phyloP scores from a whole-genome alignment of 331 rosid genomes.

The Rhamnella rubrinervis region DNA sequence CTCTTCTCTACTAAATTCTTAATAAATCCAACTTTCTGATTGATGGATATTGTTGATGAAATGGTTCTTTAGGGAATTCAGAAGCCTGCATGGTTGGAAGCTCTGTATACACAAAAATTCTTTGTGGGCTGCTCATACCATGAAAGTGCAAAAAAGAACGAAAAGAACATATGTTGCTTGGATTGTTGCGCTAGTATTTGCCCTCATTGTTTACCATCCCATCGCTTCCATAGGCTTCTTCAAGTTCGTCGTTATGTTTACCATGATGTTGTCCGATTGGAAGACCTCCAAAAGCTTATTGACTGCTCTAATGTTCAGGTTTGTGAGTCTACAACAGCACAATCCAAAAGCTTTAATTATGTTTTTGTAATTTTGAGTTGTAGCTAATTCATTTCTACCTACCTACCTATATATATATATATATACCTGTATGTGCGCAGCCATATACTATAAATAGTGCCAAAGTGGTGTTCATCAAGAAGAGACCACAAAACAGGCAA shows the following conservation, averaged over 20 bases:
- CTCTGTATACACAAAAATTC: conserved; percentile 74
- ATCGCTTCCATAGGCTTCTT: conserved; percentile 88
- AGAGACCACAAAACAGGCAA: conserved; percentile 95
- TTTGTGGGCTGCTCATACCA: conserved; percentile 76
- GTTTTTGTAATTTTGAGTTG: background rate
- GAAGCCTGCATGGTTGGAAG: conserved; percentile 99
- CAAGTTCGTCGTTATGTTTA: conserved; percentile 97
- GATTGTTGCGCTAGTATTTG: conserved; percentile 95
- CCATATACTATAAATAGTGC: conserved; percentile 93
- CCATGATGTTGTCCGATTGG: conserved; percentile 87
- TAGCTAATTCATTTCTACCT: background rate
- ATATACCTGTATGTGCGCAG: conserved; percentile 26
- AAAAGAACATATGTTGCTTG: conserved; percentile 88
- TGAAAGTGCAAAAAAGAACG: conserved; percentile 83
- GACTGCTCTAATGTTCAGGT: conserved; percentile 98
- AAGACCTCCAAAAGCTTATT: conserved; percentile 91
- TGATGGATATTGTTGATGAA: background rate
- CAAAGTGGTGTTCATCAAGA: conserved; percentile 96
- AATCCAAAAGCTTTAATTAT: background rate
- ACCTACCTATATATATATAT: too few species aligned
- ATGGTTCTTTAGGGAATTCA: conserved; percentile 54
- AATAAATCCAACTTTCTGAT: background rate
- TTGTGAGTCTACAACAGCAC: background rate
- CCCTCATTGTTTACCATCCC: conserved; percentile 89
- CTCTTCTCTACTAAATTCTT: conserved; percentile 17